Evolutionary conservation across 2,329 filamentous ascomycete species (phyloP).

Genomic region (Penicillium crustosum): DNA sequence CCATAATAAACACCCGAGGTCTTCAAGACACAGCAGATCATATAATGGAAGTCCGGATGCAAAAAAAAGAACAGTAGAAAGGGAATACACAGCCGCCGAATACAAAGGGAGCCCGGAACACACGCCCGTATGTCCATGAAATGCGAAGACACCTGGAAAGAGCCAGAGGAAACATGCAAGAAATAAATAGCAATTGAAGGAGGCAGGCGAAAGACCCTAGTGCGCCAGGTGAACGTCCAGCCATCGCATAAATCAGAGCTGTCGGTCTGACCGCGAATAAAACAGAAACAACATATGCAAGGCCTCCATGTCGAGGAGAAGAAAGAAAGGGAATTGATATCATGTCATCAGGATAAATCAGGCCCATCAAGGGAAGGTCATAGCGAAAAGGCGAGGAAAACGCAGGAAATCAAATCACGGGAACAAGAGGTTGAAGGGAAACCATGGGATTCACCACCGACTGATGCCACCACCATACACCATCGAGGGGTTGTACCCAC

Average conservation of each 20-base stretch:
- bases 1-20: conserved; percentile 37
- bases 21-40: conserved; percentile 36
- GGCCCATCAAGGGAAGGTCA: conserved; percentile 26
- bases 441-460: conserved; percentile 59
- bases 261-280: conserved; percentile 29
- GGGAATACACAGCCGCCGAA: conserved; percentile 33
- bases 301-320: conserved; percentile 29
- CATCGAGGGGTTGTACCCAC: conserved; percentile 85
- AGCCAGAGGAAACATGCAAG: conserved; percentile 25
- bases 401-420: conserved; percentile 24
- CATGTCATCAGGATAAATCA: conserved; percentile 31
- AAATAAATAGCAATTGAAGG: conserved; percentile 18
- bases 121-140: conserved; percentile 35
- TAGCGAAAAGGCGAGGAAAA: conserved; percentile 15
- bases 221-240: conserved; percentile 40
- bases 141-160: conserved; percentile 36
- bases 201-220: conserved; percentile 28
- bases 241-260: conserved; percentile 33
- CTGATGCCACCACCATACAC: conserved; percentile 72
- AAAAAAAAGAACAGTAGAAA: conserved; percentile 29
- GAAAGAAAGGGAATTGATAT: conserved; percentile 30
- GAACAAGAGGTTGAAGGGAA: conserved; percentile 19
- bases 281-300: conserved; percentile 5
- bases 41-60: conserved; percentile 40
- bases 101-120: conserved; percentile 31